Evolutionary conservation across 257 asterid genomes (phyloP).

Genomic region (Plantago major): DNA sequence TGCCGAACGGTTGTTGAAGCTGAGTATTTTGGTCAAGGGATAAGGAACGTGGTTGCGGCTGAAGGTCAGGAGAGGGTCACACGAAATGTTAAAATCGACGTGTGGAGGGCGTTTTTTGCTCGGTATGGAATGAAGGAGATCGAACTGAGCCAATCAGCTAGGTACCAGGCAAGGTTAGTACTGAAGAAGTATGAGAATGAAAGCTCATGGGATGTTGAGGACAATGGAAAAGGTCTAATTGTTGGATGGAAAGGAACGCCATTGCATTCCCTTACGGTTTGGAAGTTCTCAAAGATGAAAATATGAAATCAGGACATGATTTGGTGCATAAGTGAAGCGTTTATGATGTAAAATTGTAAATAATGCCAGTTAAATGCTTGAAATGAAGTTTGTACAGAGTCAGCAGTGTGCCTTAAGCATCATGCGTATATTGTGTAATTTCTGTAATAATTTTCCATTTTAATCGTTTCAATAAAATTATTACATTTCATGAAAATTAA

Average conservation of each 20-base stretch:
- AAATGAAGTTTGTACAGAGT: no score
- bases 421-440: no score
- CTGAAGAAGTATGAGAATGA: constrained; percentile 32
- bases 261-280: constrained; percentile 35
- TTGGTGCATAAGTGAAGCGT: no score
- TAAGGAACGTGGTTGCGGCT: constrained; percentile 39
- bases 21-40: constrained; percentile 44
- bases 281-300: constrained; percentile 28
- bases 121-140: constrained; percentile 44
- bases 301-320: no score
- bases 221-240: constrained; percentile 35
- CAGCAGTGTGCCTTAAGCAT: no score
- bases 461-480: no score
- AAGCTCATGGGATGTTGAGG: constrained; percentile 33
- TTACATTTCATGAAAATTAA: no score
- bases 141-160: constrained; percentile 40
- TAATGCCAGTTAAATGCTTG: no score
- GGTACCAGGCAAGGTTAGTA: constrained; percentile 43
- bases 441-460: no score
- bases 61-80: constrained; percentile 43
- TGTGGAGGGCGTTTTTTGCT: constrained; percentile 55
- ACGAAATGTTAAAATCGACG: constrained; percentile 47
- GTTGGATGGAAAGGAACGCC: constrained; percentile 56
- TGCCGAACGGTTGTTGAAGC: constrained; percentile 36
- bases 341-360: no score